Evolutionary conservation across 768 basidiomycete genomes (phyloP).

Genomic region (Erythrobasidium yunnanense): DNA sequence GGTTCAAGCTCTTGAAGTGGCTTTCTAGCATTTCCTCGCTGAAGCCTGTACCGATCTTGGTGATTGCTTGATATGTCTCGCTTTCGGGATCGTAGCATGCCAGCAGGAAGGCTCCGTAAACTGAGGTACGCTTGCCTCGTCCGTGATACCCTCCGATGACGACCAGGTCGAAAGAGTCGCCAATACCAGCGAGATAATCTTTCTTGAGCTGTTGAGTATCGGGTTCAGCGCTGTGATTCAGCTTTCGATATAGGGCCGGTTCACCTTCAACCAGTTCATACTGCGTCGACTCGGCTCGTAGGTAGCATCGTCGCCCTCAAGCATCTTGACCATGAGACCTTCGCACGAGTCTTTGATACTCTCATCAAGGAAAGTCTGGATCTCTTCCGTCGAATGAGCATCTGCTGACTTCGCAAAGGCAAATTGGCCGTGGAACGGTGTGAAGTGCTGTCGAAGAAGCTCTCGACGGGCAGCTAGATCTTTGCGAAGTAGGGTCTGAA

Average conservation of each 20-base stretch:
- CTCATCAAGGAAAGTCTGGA: conserved; percentile 85
- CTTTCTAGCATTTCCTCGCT: conserved; percentile 75
- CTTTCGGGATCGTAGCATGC: conserved; percentile 92
- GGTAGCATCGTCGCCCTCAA: conserved; percentile 77
- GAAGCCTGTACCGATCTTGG: conserved; percentile 98
- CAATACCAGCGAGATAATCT: conserved; percentile 89
- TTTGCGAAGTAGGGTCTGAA: conserved; percentile 68
- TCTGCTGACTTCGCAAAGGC: conserved; percentile 86
- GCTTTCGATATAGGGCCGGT: conserved; percentile 23
- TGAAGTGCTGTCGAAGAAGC: conserved; percentile 68
- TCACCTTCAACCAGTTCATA: conserved; percentile 95
- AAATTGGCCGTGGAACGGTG: conserved; percentile 74
- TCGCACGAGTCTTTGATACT: conserved; percentile 98
- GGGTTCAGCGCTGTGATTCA: background rate
- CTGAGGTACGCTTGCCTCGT: conserved; percentile 92
- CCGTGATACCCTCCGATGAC: conserved; percentile 98
- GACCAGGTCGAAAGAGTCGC: conserved; percentile 91
- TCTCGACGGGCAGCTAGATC: conserved; percentile 64
- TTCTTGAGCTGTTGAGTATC: conserved; percentile 71
- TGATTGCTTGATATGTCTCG: conserved; percentile 91
- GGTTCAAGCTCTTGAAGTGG: conserved; percentile 70
- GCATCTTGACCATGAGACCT: conserved; percentile 98
- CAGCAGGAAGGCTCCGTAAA: conserved; percentile 93
- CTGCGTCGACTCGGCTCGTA: conserved; percentile 92
- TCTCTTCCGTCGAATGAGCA: conserved; percentile 78